A percentile compares a stretch with the other conserved stretches of the same genome.
These are phyloP conservation scores for Blastomyces gilchristii DNA, from an alignment of 2,329 filamentous ascomycete genomes.

Conservation along the genomic window DNA sequence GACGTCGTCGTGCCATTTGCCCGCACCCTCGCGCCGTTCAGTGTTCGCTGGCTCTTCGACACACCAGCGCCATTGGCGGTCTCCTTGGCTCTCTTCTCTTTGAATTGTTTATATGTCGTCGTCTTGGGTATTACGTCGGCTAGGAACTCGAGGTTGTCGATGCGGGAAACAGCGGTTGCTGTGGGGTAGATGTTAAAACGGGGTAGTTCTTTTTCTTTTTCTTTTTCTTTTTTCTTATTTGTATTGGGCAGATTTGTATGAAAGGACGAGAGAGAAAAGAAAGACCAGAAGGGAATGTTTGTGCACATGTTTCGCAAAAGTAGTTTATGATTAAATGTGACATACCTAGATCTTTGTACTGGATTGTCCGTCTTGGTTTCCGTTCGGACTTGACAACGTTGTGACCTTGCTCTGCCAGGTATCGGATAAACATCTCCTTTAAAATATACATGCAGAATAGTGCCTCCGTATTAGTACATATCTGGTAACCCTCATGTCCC, in stretches of 20 bases:
- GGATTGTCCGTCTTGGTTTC: slow-evolving; percentile 85
- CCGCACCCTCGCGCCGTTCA: slow-evolving; percentile 20
- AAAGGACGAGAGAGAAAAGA: background rate
- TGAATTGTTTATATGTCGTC: slow-evolving; percentile 66
- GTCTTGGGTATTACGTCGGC: slow-evolving; percentile 84
- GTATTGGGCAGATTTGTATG: background rate
- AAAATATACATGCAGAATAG: background rate
- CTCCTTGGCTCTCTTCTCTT: slow-evolving; percentile 44
- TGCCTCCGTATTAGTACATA: slow-evolving; percentile 8
- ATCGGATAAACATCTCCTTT: slow-evolving; percentile 90
- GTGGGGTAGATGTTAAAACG: slow-evolving; percentile 1
- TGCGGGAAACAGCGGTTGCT: slow-evolving; percentile 76
- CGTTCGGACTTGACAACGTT: slow-evolving; percentile 82
- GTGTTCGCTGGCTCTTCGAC: slow-evolving; percentile 32
- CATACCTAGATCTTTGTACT: slow-evolving; percentile 84
- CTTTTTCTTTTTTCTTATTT: background rate
- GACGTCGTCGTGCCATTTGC: slow-evolving; percentile 19
- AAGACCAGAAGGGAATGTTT: background rate
- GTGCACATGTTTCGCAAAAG: background rate
- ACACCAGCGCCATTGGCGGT: slow-evolving; percentile 21
- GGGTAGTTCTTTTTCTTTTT: background rate
- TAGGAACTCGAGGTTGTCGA: slow-evolving; percentile 92
- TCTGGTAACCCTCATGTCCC: background rate
- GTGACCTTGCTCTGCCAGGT: slow-evolving; percentile 74
- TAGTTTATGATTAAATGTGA: background rate